These are phyloP conservation scores for Corymbia calophylla DNA, from an alignment of 441 rosid genomes.

Conservation along the genomic window DNA sequence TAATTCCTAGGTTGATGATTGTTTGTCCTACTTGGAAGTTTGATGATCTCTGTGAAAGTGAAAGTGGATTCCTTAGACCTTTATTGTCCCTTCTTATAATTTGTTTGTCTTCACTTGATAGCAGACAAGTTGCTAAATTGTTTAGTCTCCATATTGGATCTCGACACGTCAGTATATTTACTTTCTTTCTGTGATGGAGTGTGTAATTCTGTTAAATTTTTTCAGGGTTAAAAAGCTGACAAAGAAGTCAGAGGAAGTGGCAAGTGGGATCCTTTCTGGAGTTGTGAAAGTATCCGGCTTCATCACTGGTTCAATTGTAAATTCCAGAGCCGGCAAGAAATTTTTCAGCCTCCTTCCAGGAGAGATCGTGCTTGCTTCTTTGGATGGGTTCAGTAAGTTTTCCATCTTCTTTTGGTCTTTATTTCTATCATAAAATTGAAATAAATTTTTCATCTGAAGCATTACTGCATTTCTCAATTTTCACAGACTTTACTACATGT, in stretches of 20 bases:
- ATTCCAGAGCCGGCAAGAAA: constrained; percentile 82
- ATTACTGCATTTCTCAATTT: neutral
- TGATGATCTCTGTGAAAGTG: neutral
- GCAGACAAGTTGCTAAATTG: neutral
- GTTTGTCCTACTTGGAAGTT: neutral
- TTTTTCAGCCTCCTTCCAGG: constrained; percentile 79
- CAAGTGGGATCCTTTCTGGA: constrained; percentile 75
- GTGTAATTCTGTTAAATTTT: neutral
- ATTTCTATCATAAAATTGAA: neutral
- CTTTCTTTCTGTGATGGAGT: neutral
- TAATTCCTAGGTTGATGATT: neutral
- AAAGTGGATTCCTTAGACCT: neutral
- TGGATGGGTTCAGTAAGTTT: constrained; percentile 91
- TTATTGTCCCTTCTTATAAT: neutral
- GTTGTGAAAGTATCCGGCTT: constrained; percentile 80
- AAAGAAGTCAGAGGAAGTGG: constrained; percentile 73
- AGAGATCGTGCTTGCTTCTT: constrained; percentile 81
- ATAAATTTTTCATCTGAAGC: neutral
- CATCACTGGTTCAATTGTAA: constrained; percentile 70
- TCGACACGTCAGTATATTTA: neutral
- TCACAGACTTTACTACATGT: neutral
- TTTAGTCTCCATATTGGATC: neutral
- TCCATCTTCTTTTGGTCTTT: neutral
- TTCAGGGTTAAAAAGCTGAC: constrained; percentile 82
- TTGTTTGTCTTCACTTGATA: neutral